Evolutionary conservation across 2,329 filamentous ascomycete genomes (phyloP).

Genomic region (Sporothrix curviconia): DNA sequence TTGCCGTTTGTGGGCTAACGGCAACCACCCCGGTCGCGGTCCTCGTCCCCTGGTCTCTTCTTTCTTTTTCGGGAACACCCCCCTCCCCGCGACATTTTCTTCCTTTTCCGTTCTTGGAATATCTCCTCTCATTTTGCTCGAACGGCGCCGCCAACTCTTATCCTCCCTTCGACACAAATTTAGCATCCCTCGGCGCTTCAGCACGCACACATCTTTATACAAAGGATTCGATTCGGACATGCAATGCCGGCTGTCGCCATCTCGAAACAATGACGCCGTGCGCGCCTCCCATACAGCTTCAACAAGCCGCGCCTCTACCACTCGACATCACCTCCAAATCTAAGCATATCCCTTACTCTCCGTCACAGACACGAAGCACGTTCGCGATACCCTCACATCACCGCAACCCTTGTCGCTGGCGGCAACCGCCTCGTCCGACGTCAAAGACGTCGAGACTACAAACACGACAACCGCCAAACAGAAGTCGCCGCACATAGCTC

Average conservation of each 20-base stretch:
- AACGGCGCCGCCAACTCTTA: background rate
- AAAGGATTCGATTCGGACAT: background rate
- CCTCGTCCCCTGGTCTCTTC: background rate
- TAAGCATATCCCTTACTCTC: background rate
- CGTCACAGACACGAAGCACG: slow-evolving; percentile 10
- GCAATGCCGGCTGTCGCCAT: slow-evolving; percentile 29
- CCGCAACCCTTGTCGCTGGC: slow-evolving; percentile 15
- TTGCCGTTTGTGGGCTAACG: slow-evolving; percentile 10
- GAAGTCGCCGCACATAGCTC: background rate
- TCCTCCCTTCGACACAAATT: background rate
- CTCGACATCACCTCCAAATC: slow-evolving; percentile 8
- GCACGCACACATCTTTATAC: background rate
- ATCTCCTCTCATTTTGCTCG: background rate
- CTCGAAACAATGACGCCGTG: slow-evolving; percentile 39
- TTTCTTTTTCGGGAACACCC: background rate
- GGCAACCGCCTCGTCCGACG: slow-evolving; percentile 13
- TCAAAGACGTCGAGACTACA: slow-evolving; percentile 10
- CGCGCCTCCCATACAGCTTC: slow-evolving; percentile 30
- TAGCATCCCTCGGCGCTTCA: background rate
- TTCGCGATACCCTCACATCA: slow-evolving; percentile 12
- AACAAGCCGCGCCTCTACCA: slow-evolving; percentile 19
- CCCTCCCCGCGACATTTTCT: slow-evolving; percentile 12
- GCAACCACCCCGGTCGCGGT: background rate
- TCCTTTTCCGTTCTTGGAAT: background rate
- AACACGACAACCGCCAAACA: background rate